These are phyloP conservation scores for Fusarium zealandicum DNA, from an alignment of 2,329 filamentous ascomycete species.

Conservation along the genomic window DNA sequence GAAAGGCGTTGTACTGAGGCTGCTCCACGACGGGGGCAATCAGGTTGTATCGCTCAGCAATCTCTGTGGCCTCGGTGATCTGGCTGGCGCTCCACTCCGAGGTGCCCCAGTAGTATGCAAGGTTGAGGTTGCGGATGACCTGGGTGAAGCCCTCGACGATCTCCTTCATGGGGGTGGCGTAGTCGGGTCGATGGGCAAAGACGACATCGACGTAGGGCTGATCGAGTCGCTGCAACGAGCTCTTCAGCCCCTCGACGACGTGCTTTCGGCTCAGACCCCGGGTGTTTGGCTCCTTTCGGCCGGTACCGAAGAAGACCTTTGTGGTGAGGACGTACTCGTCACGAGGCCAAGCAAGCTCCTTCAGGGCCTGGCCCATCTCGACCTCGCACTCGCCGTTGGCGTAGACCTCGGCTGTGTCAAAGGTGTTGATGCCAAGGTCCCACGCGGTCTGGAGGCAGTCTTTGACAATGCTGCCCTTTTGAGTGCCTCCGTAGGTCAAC, in stretches of 20 bases:
- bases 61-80: conserved; percentile 64
- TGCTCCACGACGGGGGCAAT: conserved; percentile 72
- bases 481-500: conserved; percentile 56
- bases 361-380: conserved; percentile 66
- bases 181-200: conserved; percentile 39
- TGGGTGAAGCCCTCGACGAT: conserved; percentile 41
- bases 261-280: conserved; percentile 71
- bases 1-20: conserved; percentile 70
- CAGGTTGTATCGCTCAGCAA: conserved; percentile 65
- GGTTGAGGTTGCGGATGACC: conserved; percentile 39
- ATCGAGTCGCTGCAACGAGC: conserved; percentile 35
- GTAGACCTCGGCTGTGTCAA: conserved; percentile 66
- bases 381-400: conserved; percentile 67
- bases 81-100: conserved; percentile 73
- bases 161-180: conserved; percentile 39
- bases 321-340: conserved; percentile 66
- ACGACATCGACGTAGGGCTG: conserved; percentile 40
- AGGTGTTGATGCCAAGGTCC: conserved; percentile 67
- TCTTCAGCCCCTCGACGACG: conserved; percentile 60
- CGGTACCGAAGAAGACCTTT: conserved; percentile 43
- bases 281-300: conserved; percentile 58
- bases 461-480: conserved; percentile 66
- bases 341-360: conserved; percentile 64
- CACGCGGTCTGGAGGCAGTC: conserved; percentile 67
- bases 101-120: conserved; percentile 57